A percentile compares a stretch with the other conserved stretches of the same genome.
Conservation (phyloP, 78 protist genomes). For the Dictyostelium firmibasis region DNA sequence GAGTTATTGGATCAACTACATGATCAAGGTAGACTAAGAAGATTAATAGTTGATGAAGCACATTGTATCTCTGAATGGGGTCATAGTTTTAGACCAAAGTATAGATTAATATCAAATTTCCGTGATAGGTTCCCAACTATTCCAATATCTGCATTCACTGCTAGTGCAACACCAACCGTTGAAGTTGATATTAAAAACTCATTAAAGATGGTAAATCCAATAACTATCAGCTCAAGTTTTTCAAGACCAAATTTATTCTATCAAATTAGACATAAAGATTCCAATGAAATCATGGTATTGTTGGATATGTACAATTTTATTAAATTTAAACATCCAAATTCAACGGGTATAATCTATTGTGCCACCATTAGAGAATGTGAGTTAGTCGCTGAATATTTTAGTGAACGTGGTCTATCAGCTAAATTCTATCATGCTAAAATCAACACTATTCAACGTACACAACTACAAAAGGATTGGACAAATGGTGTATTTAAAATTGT, state of each 20-base stretch:
- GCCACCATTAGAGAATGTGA: conserved; percentile 82
- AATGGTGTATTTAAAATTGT: conserved; percentile 79
- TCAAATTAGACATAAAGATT: background rate
- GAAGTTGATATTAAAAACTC: conserved; percentile 22
- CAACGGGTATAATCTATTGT: conserved; percentile 59
- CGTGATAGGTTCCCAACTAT: conserved; percentile 24
- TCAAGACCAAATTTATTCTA: conserved; percentile 11
- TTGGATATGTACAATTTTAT: conserved; percentile 8
- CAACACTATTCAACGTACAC: background rate
- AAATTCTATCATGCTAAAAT: conserved; percentile 85
- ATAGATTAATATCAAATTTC: background rate
- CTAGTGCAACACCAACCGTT: conserved; percentile 82
- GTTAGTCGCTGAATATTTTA: conserved; percentile 53
- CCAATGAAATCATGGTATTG: background rate
- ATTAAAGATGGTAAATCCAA: background rate
- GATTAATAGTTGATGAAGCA: conserved; percentile 88
- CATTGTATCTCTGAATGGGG: conserved; percentile 96
- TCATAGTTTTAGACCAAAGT: conserved; percentile 91
- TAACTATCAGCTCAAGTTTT: conserved; percentile 25
- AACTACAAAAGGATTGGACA: conserved; percentile 84
- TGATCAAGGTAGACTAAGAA: background rate
- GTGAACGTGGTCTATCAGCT: background rate
- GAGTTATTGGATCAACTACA: background rate
- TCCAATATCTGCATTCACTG: conserved; percentile 84
- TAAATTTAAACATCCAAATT: background rate